A percentile compares a stretch with the other conserved stretches of the same genome.
phyloP scores from a whole-genome alignment of 345 rosid species.

The Pseudoturritis turrita region DNA sequence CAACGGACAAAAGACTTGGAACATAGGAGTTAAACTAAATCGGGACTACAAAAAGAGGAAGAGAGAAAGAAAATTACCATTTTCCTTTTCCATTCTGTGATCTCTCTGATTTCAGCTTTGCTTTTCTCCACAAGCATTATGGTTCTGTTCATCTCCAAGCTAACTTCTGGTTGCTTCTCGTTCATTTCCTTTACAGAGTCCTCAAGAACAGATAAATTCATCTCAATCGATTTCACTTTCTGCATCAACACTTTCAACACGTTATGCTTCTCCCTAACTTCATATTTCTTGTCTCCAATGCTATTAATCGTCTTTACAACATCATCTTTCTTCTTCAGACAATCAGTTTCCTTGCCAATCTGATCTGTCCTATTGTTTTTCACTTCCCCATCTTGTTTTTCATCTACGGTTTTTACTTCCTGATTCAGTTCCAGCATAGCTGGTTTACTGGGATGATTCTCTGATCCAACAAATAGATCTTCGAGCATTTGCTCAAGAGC shows the following conservation, averaged over 20 bases:
- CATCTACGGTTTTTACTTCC: slow-evolving; percentile 19
- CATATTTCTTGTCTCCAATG: slow-evolving; percentile 52
- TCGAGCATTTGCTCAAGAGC: slow-evolving; percentile 93
- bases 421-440: slow-evolving; percentile 36
- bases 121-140: slow-evolving; percentile 48
- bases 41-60: background rate
- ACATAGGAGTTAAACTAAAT: background rate
- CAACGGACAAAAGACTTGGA: background rate
- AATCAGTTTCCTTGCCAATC: slow-evolving; percentile 33
- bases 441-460: slow-evolving; percentile 33
- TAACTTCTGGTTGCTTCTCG: slow-evolving; percentile 51
- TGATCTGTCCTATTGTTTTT: slow-evolving; percentile 33
- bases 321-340: slow-evolving; percentile 32
- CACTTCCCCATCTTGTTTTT: slow-evolving; percentile 1
- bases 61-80: slow-evolving; percentile 36
- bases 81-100: slow-evolving; percentile 56
- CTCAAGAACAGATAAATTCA: slow-evolving; percentile 64
- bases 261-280: slow-evolving; percentile 60
- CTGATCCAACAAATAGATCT: slow-evolving; percentile 66
- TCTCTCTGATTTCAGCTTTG: slow-evolving; percentile 50
- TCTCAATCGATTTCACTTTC: slow-evolving; percentile 74
- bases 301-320: slow-evolving; percentile 28
- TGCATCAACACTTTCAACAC: slow-evolving; percentile 90
- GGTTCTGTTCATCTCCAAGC: slow-evolving; percentile 52
- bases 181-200: slow-evolving; percentile 69